Evolutionary conservation across 2,329 filamentous ascomycete species (phyloP), one percentile per base, ranked within the genome.

Genomic region (Monosporascus sp.): DNA sequence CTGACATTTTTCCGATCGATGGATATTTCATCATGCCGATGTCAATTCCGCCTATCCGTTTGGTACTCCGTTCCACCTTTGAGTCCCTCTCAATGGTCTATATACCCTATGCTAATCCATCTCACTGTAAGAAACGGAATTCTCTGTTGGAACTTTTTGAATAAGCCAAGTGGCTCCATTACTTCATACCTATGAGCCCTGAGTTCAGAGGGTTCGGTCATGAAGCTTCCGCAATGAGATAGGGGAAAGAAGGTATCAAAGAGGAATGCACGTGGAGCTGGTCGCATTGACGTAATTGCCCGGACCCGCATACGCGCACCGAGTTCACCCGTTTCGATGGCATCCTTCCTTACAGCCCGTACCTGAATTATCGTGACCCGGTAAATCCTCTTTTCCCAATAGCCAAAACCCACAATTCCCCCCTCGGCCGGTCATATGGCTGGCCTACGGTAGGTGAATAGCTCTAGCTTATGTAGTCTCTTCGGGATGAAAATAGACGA

Each of bases 371-470:
- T 53, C 59, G 59, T 53, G 56, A 66, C 64, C 65, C 65, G 66
- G 63, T 51, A 68, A 68, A 68, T 68, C 63, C 60, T 65, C 65
- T 68, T 67, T 66, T 53, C 47, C 51, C 35, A 48, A 37, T 22
- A 37, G 49, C 48, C 47, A 41, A 57, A 54, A 52, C 47, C 58
- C 60, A 56, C 48, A 56, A 53, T 59, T 61, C 59, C 59, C 17
- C 43, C 57, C 60, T 60, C 53, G 57, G 53, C 60, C 60, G 60
- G 55, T 35, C 22, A 52, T 57, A 38, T 41, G 35, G 38, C 38
- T 38, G 18, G 18, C 49, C 37, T n/a, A 45, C 25, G 49, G 51
- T 18, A 44, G 31, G 49, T 48, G 24, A 27, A 31, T 31, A 31
- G 27, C 27, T 31, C 27, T 31, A 31, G 27, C 11, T 31, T 31